phyloP scores from a whole-genome alignment of 1,284 basidiomycete genomes.

The Marasmius fiardii region DNA sequence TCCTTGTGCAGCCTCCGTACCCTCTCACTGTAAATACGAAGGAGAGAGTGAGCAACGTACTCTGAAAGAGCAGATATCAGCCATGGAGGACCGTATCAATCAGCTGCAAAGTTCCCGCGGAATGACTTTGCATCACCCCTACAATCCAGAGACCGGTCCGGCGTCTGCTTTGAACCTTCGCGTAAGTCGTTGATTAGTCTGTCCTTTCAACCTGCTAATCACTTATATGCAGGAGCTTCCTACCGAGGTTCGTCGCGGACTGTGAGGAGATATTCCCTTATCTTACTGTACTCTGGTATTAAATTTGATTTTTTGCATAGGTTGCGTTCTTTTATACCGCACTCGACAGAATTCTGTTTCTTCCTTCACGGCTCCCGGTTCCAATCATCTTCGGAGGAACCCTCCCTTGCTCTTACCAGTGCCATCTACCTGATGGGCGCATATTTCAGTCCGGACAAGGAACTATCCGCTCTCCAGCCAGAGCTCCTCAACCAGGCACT shows the following conservation, averaged over 20 bases:
- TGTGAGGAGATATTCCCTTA: neutral
- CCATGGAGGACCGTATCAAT: slow-evolving; percentile 10
- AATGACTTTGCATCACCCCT: slow-evolving; percentile 4
- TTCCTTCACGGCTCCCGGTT: slow-evolving; percentile 21
- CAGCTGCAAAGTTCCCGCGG: slow-evolving; percentile 6
- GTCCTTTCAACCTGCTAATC: neutral
- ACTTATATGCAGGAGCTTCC: slow-evolving; percentile 2
- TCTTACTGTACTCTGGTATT: neutral
- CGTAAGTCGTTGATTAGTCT: neutral
- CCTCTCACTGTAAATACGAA: slow-evolving; percentile 11
- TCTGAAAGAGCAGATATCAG: slow-evolving; percentile 12
- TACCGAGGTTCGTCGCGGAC: slow-evolving; percentile 5
- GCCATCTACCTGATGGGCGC: slow-evolving; percentile 39
- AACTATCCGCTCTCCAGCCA: slow-evolving; percentile 19
- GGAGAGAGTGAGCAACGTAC: slow-evolving; percentile 7
- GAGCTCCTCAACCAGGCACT: slow-evolving; percentile 32
- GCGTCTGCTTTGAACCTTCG: neutral
- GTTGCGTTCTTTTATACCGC: slow-evolving; percentile 11
- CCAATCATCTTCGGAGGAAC: slow-evolving; percentile 18
- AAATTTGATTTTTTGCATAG: neutral
- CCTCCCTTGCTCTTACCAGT: slow-evolving; percentile 38
- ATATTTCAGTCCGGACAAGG: slow-evolving; percentile 22
- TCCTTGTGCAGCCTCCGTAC: slow-evolving; percentile 1
- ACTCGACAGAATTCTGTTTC: slow-evolving; percentile 12
- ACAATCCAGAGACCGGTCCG: neutral